Conservation (phyloP, 768 basidiomycete genomes). For the Hypsizygus marmoreus region DNA sequence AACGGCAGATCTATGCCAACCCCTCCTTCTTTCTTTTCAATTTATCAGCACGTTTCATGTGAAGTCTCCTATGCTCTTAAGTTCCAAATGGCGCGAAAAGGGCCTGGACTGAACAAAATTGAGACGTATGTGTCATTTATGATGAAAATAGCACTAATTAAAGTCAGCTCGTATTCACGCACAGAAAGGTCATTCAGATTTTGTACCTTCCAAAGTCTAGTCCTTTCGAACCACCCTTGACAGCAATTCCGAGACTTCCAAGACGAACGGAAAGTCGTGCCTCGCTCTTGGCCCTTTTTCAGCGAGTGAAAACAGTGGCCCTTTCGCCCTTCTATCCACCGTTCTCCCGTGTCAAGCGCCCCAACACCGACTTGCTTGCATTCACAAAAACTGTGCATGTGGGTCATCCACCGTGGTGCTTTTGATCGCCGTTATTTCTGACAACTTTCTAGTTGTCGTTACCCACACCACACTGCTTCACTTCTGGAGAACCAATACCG, state of each 20-base stretch:
- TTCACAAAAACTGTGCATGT: constrained; percentile 28
- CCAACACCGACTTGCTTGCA: constrained; percentile 9
- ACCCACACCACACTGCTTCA: constrained; percentile 34
- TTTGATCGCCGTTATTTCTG: background rate
- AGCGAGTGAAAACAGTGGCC: constrained; percentile 31
- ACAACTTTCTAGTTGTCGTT: constrained; percentile 33
- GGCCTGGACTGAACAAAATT: constrained; percentile 34
- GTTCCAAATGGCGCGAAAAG: constrained; percentile 40
- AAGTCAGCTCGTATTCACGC: background rate
- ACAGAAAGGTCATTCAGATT: constrained; percentile 34
- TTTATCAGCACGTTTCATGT: constrained; percentile 29
- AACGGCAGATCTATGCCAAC: constrained; percentile 26
- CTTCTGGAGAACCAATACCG: constrained; percentile 43
- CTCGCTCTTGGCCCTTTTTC: constrained; percentile 20
- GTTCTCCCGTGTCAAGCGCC: constrained; percentile 9
- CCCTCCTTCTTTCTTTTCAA: constrained; percentile 38
- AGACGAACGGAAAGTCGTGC: constrained; percentile 17
- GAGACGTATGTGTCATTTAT: constrained; percentile 33
- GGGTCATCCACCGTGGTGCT: constrained; percentile 13
- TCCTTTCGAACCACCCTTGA: constrained; percentile 34
- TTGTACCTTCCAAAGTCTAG: constrained; percentile 46
- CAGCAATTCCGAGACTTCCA: constrained; percentile 30
- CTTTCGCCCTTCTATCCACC: constrained; percentile 23
- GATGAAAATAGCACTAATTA: no score
- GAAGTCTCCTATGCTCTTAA: constrained; percentile 38